Base-by-base conservation (phyloP, 257 asterid species). In the Plantago ovata region DNA sequence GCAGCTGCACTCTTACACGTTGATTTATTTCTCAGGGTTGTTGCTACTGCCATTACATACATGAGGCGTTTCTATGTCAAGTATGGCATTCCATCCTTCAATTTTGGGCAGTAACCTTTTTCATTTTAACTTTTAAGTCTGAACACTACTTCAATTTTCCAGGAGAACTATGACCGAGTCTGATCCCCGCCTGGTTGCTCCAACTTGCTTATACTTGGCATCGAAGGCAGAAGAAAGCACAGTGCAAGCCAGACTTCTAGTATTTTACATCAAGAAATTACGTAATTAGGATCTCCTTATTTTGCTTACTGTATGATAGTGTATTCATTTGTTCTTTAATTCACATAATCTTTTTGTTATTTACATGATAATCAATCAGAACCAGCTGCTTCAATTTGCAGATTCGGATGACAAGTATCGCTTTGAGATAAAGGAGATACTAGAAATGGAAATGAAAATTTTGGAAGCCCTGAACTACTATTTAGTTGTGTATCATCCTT, bases 151-250 rank as follows among this genome's bases (percentile, higher is more conserved):
- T 20, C n/a, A 43, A n/a, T 19, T 54, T 69, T 57, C 32, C 86
- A 92, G 98, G 81, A 84, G 71, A 79, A 82, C 95, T 74, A 74
- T 92, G 94, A 74, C 86, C 1, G 96, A 92, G 57, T 92, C 72
- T 64, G 94, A 92, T 76, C 98, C 98, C 40, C 95, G 92, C 56
- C 78, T 88, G 56, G 95, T 92, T 62, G 98, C 94, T 75, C 94
- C 98, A 38, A 58, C 96, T 19, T 85, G 98, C 82, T 80, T 92
- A 79, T 92, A 88, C 74, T 77, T 92, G 85, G 98, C 98, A 53
- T 83, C 98, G 6, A 92, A 92, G 81, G 95, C 94, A 61, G 98
- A 92, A 82, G 98, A 92, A 82, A 85, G 95, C 83, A 84, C 91
- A 45, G 89, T 84, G 71, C 95, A 88, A 76, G 98, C 98, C 59